Conservation (phyloP, 441 rosid species). For the Bocquillonia castaneifolia region DNA sequence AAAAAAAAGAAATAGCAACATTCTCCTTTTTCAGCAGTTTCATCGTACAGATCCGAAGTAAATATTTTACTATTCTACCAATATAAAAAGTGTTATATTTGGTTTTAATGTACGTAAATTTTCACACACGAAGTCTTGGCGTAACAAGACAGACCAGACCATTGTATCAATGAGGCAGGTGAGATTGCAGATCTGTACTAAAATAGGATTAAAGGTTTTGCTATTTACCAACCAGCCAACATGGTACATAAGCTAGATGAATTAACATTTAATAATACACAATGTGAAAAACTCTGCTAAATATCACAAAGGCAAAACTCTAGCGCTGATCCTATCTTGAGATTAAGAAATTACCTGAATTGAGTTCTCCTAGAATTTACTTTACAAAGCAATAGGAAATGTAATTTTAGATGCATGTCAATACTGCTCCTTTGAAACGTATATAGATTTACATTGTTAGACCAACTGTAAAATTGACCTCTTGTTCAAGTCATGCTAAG, state of each 20-base stretch:
- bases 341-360: neutral
- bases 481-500: too few species aligned
- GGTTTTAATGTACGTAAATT: neutral
- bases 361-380: neutral
- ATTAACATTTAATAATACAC: neutral
- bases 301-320: slow-evolving; percentile 3
- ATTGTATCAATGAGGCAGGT: neutral
- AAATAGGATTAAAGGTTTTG: neutral
- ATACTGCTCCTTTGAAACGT: neutral
- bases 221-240: neutral
- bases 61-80: neutral
- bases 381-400: neutral
- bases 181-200: neutral
- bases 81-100: neutral
- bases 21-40: neutral
- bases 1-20: slow-evolving; percentile 15
- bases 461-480: neutral
- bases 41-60: neutral
- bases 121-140: neutral
- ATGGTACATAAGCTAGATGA: neutral
- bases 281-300: neutral
- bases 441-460: neutral
- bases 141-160: neutral
- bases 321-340: neutral
- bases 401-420: neutral